Percentiles rank a stretch among this genome's conserved stretches.
phyloP scores from a whole-genome alignment of 2,329 filamentous ascomycete species.

The Neofusicoccum parvum region DNA sequence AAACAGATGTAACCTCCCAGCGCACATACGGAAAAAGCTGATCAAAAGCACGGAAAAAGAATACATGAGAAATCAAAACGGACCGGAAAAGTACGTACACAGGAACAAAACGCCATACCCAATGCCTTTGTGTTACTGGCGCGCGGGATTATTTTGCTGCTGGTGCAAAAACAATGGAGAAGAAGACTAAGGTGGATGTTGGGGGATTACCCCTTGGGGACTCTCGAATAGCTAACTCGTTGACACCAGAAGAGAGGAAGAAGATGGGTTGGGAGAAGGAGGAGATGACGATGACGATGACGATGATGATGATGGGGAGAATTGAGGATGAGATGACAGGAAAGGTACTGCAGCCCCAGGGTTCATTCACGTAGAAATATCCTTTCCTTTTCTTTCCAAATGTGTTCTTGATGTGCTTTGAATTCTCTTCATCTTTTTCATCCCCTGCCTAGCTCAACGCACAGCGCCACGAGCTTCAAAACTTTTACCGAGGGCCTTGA shows the following conservation, averaged over 20 bases:
- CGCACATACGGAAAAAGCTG: too few relatives aligned
- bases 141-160: neutral
- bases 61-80: constrained; percentile 9
- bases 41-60: neutral
- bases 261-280: too few relatives aligned
- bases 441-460: constrained; percentile 14
- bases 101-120: neutral
- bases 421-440: neutral
- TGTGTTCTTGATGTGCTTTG: neutral
- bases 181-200: too few relatives aligned
- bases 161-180: neutral
- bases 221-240: too few relatives aligned
- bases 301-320: too few relatives aligned
- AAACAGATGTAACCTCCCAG: too few relatives aligned
- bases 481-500: neutral
- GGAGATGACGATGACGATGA: too few relatives aligned
- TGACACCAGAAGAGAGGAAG: too few relatives aligned
- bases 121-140: constrained; percentile 6
- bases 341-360: neutral
- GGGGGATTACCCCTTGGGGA: too few relatives aligned
- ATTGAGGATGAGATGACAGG: neutral
- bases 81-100: neutral
- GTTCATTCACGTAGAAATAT: neutral
- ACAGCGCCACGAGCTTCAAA: constrained; percentile 12
- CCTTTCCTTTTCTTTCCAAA: neutral